These are phyloP conservation scores for Aureobasidium sp. DNA, from an alignment of 2,329 filamentous ascomycete species.

Conservation along the genomic window DNA sequence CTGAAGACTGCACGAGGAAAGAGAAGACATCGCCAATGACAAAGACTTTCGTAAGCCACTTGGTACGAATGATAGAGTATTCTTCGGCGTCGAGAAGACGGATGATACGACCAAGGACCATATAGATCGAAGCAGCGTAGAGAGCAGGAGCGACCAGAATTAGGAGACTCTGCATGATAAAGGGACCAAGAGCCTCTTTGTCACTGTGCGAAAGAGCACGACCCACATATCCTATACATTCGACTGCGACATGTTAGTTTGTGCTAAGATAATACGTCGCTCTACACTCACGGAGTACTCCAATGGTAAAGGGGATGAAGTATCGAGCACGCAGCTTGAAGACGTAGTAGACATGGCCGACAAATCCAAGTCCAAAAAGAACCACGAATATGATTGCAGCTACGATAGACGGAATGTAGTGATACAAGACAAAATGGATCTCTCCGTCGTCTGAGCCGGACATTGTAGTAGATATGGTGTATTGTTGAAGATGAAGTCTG, in stretches of 20 bases:
- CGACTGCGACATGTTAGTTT: slow-evolving; percentile 27
- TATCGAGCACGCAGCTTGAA: slow-evolving; percentile 26
- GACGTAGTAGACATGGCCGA: slow-evolving; percentile 8
- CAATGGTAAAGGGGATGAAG: slow-evolving; percentile 42
- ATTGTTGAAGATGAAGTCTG: background rate
- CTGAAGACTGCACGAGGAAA: slow-evolving; percentile 42
- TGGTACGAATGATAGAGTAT: slow-evolving; percentile 36
- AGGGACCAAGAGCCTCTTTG: slow-evolving; percentile 31
- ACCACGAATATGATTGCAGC: slow-evolving; percentile 13
- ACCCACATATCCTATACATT: slow-evolving; percentile 47
- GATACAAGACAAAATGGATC: slow-evolving; percentile 9
- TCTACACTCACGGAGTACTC: slow-evolving; percentile 40
- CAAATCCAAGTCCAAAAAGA: background rate
- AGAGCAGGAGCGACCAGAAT: slow-evolving; percentile 44
- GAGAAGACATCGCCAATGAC: slow-evolving; percentile 43
- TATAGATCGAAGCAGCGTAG: slow-evolving; percentile 46
- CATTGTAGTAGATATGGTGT: background rate
- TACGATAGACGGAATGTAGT: slow-evolving; percentile 8
- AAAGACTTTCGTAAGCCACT: slow-evolving; percentile 43
- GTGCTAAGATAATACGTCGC: background rate
- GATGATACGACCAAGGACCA: slow-evolving; percentile 42
- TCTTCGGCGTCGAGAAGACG: slow-evolving; percentile 35
- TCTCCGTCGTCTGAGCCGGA: background rate
- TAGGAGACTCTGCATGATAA: slow-evolving; percentile 39
- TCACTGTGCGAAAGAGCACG: slow-evolving; percentile 35